Conservation (phyloP, 148 eudicot species). For the Drosera capensis region DNA sequence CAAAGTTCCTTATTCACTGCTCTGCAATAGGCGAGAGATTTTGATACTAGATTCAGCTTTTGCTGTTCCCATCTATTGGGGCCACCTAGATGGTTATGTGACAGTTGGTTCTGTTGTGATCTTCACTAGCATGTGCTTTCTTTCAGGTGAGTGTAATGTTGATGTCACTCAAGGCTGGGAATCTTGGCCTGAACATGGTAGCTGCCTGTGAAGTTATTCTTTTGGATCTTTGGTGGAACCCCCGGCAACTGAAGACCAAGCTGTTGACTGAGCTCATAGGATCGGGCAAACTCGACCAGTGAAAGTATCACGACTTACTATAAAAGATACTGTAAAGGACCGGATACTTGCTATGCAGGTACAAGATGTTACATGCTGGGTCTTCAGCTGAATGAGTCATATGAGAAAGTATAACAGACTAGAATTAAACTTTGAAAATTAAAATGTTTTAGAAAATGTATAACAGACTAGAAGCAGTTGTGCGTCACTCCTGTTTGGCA, state of each 20-base stretch:
- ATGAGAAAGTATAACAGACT: too few species aligned
- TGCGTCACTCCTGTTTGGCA: too few species aligned
- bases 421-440: too few species aligned
- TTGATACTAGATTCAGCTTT: too few species aligned
- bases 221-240: conserved; percentile 99
- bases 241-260: conserved; percentile 99
- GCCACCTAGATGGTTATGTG: too few species aligned
- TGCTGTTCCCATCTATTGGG: too few species aligned
- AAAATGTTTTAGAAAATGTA: too few species aligned
- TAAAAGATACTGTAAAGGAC: conserved; percentile 90
- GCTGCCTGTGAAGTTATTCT: conserved; percentile 95
- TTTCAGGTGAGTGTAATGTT: conserved; percentile 84
- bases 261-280: conserved; percentile 95
- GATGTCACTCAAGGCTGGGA: conserved; percentile 98
- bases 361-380: not conserved
- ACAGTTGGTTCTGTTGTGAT: too few species aligned
- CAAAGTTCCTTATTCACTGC: too few species aligned
- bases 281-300: conserved; percentile 98
- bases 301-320: conserved; percentile 78
- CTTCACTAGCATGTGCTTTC: not conserved
- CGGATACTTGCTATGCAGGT: conserved; percentile 95
- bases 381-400: conserved; percentile 1
- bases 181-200: conserved; percentile 97
- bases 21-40: too few species aligned
- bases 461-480: too few species aligned